These are phyloP conservation scores for Blastobotrys petasosporus DNA, from an alignment of 1,139 yeast species.

Conservation along the genomic window DNA sequence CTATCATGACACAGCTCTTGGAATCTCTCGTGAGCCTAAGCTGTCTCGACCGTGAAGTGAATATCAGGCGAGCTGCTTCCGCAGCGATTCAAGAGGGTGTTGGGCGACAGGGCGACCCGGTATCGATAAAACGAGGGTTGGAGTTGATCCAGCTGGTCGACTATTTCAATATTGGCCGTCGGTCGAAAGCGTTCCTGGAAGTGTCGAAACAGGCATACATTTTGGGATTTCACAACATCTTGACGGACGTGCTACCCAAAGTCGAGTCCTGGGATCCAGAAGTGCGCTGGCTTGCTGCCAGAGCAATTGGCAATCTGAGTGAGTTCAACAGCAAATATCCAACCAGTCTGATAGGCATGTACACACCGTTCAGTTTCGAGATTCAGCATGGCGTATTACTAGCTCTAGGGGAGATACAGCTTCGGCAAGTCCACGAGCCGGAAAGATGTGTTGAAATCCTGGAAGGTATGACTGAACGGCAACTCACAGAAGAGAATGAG, in stretches of 20 bases:
- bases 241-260: conserved; percentile 19
- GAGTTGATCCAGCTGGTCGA: conserved; percentile 55
- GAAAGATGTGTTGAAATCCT: conserved; percentile 3
- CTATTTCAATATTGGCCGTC: conserved; percentile 40
- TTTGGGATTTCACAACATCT: conserved; percentile 31
- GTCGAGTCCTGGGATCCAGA: conserved; percentile 37
- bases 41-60: conserved; percentile 66
- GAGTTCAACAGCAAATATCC: neutral
- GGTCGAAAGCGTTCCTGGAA: conserved; percentile 35
- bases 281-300: conserved; percentile 36
- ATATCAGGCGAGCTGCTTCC: conserved; percentile 72
- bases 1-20: conserved; percentile 22
- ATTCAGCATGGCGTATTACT: conserved; percentile 23
- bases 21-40: conserved; percentile 44
- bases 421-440: neutral
- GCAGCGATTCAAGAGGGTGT: conserved; percentile 84
- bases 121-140: conserved; percentile 35
- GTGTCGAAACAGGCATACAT: conserved; percentile 33
- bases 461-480: conserved; percentile 15
- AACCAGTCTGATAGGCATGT: conserved; percentile 8
- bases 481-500: conserved; percentile 19
- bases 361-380: conserved; percentile 18
- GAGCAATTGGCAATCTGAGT: conserved; percentile 17
- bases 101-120: conserved; percentile 51
- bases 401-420: conserved; percentile 21